Conservation (phyloP, 345 rosid species). For the Citrus australasica region DNA sequence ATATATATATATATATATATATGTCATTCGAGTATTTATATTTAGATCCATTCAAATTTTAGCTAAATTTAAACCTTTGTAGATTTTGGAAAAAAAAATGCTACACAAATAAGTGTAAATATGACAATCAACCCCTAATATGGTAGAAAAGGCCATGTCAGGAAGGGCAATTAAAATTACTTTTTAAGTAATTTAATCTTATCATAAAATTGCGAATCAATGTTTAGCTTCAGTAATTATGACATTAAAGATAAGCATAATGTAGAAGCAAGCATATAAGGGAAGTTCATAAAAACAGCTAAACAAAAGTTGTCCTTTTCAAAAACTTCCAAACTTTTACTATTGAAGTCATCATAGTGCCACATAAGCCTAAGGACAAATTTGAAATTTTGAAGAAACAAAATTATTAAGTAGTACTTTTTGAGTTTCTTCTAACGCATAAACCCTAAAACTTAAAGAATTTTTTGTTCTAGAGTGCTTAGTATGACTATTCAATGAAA, state of each 20-base stretch:
- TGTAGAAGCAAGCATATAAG: conserved; percentile 5
- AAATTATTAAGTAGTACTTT: not conserved
- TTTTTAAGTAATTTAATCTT: not conserved
- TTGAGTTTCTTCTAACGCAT: too few relatives aligned
- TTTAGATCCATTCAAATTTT: too few relatives aligned
- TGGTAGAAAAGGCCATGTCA: not conserved
- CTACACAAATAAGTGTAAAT: not conserved
- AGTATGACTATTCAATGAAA: not conserved
- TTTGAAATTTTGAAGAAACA: not conserved
- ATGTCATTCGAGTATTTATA: too few relatives aligned
- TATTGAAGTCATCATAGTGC: not conserved
- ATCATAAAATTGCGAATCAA: not conserved
- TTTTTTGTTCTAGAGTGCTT: not conserved
- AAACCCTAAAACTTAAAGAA: not conserved
- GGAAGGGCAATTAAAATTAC: not conserved
- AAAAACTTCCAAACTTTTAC: not conserved
- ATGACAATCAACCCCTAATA: not conserved
- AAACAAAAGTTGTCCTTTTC: conserved; percentile 13
- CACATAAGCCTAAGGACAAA: not conserved
- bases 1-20: too few relatives aligned
- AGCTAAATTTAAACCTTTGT: too few relatives aligned
- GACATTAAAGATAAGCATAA: not conserved
- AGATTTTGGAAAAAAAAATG: too few relatives aligned
- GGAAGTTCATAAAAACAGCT: conserved; percentile 15
- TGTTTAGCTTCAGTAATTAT: not conserved